Evolutionary conservation across 1,139 yeast species (phyloP), one percentile per base, ranked within the genome.

Genomic region (Suhomyces taliae): DNA sequence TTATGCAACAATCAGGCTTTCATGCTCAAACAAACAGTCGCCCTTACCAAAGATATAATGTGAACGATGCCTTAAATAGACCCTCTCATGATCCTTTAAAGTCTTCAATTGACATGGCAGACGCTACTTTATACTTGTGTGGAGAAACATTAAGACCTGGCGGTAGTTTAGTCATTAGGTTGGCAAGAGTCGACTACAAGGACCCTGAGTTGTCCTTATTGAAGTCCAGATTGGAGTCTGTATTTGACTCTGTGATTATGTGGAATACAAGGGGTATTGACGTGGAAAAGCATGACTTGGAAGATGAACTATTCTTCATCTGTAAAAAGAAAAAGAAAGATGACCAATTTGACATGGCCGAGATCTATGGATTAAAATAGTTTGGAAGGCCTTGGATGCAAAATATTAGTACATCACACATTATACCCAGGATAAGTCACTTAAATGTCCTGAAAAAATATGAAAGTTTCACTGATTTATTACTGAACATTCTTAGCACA

Each of bases 41-140:
- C 55, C 96, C 97, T 11, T 85, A 79, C 50, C 54, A 68, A 14
- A 52, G 79, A 27, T 55, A 61, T 36, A 57, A 61, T 31, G 56
- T 61, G 14, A 66, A 68, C 41, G 54, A 55, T 1, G 62, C 64
- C 0, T 56, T 74, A 24, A 66, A 61, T 33, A 58, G 58, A 41
- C 65, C 70, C 0, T 52, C 62, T 10, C 50, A 54, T 3, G 60
- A 68, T 19, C 65, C 69, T 2, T 46, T 51, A 9, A 67, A 67
- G 45, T 60, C 74, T 27, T 53, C 67, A 3, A 56, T 74, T 27
- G 97, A 91, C 63, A 69, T 93, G 46, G 93, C 97, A 53, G 97
- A 93, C 61, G 97, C 98, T 0, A 91, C 97, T 0, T 69, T 93
- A 49, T 73, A 89, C 11, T 77, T 91, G 47, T 83, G 90, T 3